Percentiles rank a stretch among this genome's conserved stretches.
Conservation (phyloP, 768 basidiomycete species). For the Leccinum barrowsii region DNA sequence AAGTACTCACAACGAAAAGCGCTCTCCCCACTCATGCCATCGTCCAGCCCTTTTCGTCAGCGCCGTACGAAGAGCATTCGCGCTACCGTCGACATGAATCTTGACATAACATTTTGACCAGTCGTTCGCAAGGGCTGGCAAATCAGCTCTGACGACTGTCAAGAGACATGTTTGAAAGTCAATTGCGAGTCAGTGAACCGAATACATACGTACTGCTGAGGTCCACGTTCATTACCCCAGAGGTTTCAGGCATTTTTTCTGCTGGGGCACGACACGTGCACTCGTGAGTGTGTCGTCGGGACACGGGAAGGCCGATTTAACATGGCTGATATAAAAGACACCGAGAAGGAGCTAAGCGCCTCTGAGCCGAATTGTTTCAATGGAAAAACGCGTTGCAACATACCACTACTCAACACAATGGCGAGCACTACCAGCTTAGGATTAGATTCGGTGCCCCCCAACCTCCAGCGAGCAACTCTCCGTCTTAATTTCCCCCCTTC, state of each 20-base stretch:
- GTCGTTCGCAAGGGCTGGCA: conserved; percentile 15
- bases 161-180: not conserved
- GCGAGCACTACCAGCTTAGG: not conserved
- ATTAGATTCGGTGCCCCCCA: conserved; percentile 37
- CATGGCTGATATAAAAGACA: not conserved
- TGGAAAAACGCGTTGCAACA: not conserved
- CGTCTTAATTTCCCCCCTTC: conserved; percentile 77
- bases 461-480: conserved; percentile 49
- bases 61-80: conserved; percentile 12
- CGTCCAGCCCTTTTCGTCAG: conserved; percentile 16
- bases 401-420: not conserved
- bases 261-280: not conserved
- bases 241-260: not conserved
- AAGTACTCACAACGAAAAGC: conserved; percentile 18
- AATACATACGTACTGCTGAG: conserved; percentile 16
- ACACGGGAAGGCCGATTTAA: not conserved
- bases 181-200: not conserved
- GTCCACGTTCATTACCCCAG: conserved; percentile 27
- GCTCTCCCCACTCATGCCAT: conserved; percentile 21
- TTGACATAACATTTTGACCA: conserved; percentile 26
- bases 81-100: conserved; percentile 17
- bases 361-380: too few relatives aligned
- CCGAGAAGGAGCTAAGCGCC: not conserved
- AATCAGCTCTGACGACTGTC: conserved; percentile 24
- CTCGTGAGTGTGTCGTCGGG: not conserved